Percentiles rank a stretch among this genome's conserved stretches.
Evolutionary conservation across 345 rosid species (phyloP).

Genomic region (Geranium brycei): DNA sequence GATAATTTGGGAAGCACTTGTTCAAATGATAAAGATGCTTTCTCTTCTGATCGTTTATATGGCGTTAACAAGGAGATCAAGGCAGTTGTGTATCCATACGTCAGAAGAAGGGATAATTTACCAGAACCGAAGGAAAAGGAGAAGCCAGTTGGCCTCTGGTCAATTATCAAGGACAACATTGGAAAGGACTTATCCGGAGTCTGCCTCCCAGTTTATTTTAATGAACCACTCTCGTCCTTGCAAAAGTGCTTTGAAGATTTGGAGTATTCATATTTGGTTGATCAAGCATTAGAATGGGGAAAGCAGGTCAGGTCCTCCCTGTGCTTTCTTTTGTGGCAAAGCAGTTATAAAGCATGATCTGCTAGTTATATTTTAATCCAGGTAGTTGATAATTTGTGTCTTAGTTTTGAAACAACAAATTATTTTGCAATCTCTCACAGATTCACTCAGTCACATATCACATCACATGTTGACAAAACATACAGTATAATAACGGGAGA

Average conservation of each 20-base stretch:
- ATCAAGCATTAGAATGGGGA: constrained; percentile 85
- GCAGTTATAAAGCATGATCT: constrained; percentile 21
- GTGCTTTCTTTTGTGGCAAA: constrained; percentile 20
- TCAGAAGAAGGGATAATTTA: constrained; percentile 74
- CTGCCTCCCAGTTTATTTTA: constrained; percentile 95
- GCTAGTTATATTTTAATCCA: constrained; percentile 15
- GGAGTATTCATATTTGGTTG: constrained; percentile 88
- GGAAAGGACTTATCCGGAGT: constrained; percentile 99
- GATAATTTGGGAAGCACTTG: constrained; percentile 50
- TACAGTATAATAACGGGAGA: not conserved
- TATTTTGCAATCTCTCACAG: not conserved
- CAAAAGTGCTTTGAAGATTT: constrained; percentile 99
- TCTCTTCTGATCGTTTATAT: constrained; percentile 41
- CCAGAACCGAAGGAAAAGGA: constrained; percentile 98
- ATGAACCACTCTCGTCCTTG: constrained; percentile 91
- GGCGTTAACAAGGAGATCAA: constrained; percentile 35
- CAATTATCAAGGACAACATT: constrained; percentile 92
- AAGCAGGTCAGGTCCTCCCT: constrained; percentile 60
- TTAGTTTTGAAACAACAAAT: constrained; percentile 6
- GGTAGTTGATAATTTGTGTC: constrained; percentile 12
- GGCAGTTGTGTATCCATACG: constrained; percentile 54
- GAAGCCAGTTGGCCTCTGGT: constrained; percentile 93
- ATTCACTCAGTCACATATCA: not conserved
- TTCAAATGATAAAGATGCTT: constrained; percentile 41
- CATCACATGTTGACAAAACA: not conserved